A percentile compares a stretch with the other conserved stretches of the same genome.
These are phyloP conservation scores for Globisporangium megalacanthum DNA, from an alignment of 352 stramenopile species.

Conservation along the genomic window DNA sequence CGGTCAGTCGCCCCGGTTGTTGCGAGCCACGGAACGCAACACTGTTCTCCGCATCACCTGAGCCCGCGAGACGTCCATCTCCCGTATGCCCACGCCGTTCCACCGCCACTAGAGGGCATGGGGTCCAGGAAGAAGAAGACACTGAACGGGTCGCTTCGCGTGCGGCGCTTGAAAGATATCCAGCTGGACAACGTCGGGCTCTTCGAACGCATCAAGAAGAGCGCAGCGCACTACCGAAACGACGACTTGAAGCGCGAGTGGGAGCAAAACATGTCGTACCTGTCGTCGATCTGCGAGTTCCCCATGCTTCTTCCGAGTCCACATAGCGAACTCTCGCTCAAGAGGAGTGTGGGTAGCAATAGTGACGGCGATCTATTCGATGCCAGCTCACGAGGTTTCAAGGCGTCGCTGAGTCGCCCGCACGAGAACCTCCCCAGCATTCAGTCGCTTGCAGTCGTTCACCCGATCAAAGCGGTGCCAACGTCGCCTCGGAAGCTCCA, in stretches of 20 bases:
- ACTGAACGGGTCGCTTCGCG: conserved; percentile 42
- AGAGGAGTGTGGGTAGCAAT: not conserved
- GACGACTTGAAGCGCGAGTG: conserved; percentile 51
- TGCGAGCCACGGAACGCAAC: not conserved
- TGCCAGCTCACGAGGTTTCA: not conserved
- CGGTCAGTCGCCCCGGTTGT: conserved; percentile 22
- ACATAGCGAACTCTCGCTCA: conserved; percentile 9
- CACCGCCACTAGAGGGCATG: conserved; percentile 10
- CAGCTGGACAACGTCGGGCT: conserved; percentile 48
- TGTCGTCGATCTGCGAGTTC: conserved; percentile 69
- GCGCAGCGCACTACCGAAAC: conserved; percentile 51
- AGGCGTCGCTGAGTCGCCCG: conserved; percentile 1
- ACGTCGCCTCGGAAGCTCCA: conserved; percentile 44
- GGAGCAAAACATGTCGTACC: conserved; percentile 64
- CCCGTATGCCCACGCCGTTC: conserved; percentile 7
- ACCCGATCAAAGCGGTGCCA: conserved; percentile 54
- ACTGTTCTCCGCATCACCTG: conserved; percentile 1
- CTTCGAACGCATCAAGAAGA: conserved; percentile 60
- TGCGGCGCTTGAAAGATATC: conserved; percentile 56
- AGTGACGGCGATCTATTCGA: not conserved
- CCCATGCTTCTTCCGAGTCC: conserved; percentile 18
- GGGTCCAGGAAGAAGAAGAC: conserved; percentile 19
- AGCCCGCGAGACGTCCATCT: not conserved
- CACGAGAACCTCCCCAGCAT: conserved; percentile 22
- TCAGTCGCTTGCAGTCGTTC: conserved; percentile 15